Evolutionary conservation across 2,329 filamentous ascomycete species (phyloP), one percentile per base, ranked within the genome.

Genomic region (Monosporascus sp.): DNA sequence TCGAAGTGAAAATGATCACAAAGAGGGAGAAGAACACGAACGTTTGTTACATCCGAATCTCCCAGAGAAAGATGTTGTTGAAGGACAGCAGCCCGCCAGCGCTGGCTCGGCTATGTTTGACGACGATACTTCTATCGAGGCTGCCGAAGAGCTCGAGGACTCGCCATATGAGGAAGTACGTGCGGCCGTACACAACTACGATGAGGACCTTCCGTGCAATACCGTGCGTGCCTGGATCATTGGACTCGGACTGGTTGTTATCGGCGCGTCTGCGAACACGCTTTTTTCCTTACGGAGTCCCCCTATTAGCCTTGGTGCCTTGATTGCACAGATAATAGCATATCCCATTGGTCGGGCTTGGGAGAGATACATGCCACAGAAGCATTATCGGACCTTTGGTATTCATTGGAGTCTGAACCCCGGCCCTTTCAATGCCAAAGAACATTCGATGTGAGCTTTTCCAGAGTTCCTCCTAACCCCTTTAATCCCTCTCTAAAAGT

Each of bases 351-450:
- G 85, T 9, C 78, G 81, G 50, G 76, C 72, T 7, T 87, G 84
- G 84, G 81, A 82, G 16, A 73, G 69, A 48, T 68, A 81, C 36
- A 71, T 85, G 66, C 82, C 84, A 1, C 66, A 68, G 14, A 73
- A 67, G 55, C 69, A 73, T 37, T 77, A 83, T 52, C 74, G 62
- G 20, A 78, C 76, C 0, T 79, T 85, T 57, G 83, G 84, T 9
- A 53, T 76, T 6, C 71, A 62, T 20, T 85, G 79, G 76, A 77
- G 75, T 22, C 69, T 87, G n/a, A 88, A 87, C 52, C 83, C 85
- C 0, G 84, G 84, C 0, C 84, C 84, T 1, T 88, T 88, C 69
- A 88, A 86, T 62, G 77, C 86, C 66, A 88, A 88, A 67, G 85
- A 88, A 64, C 85, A 88, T 64, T 72, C 82, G 43, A 79, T 88